Conservation (phyloP, 2,329 filamentous ascomycete species). For the Fusarium musae region DNA sequence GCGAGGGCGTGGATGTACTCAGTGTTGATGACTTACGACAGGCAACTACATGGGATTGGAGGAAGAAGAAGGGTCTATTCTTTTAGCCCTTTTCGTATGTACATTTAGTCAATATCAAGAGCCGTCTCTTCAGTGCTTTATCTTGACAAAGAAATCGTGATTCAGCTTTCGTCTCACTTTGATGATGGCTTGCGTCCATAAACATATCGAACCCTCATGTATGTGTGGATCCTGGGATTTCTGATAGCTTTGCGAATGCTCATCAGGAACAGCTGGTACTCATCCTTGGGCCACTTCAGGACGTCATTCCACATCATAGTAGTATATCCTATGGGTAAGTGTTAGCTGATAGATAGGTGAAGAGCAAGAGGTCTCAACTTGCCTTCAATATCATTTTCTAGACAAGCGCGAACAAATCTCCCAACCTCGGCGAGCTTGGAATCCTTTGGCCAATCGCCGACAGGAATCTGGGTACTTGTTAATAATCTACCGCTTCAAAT, state of each 20-base stretch:
- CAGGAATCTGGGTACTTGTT: constrained; percentile 5
- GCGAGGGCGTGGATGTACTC: not conserved
- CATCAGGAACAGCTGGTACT: constrained; percentile 37
- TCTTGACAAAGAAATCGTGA: no score
- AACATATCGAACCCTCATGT: constrained; percentile 33
- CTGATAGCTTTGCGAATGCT: constrained; percentile 28
- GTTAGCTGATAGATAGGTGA: fast-evolving
- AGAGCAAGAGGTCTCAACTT: fast-evolving
- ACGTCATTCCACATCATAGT: constrained; percentile 34
- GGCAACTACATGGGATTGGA: not conserved
- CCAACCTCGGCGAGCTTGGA: constrained; percentile 27
- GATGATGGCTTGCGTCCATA: constrained; percentile 28
- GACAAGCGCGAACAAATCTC: constrained; percentile 17
- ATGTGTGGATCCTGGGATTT: constrained; percentile 32
- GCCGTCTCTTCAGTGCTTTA: not conserved
- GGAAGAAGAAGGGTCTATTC: not conserved
- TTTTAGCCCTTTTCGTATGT: not conserved
- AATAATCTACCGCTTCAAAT: fast-evolving
- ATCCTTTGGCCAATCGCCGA: constrained; percentile 35
- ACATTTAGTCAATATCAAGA: not conserved
- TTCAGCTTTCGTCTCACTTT: not conserved
- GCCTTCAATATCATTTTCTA: constrained; percentile 37
- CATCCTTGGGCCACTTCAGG: constrained; percentile 33
- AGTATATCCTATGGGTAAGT: not conserved
- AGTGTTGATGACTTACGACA: not conserved